Conservation (phyloP, 805 yeast species). For the Suhomyces sp. region DNA sequence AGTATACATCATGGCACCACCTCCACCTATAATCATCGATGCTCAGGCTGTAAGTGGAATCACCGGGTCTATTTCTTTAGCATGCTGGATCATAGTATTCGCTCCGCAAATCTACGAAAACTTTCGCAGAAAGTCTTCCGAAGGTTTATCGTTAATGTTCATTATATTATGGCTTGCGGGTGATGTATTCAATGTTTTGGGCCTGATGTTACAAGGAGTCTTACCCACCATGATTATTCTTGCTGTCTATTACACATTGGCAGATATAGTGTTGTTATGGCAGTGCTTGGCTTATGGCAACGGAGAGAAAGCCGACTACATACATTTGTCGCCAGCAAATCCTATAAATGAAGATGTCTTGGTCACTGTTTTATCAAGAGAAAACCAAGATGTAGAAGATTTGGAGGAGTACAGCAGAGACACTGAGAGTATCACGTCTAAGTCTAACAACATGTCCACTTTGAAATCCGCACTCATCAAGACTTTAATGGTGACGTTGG, state of each 20-base stretch:
- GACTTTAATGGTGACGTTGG: slow-evolving; percentile 58
- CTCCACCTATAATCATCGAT: slow-evolving; percentile 62
- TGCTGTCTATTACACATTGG: slow-evolving; percentile 89
- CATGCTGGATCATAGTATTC: slow-evolving; percentile 97
- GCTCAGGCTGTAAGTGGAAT: slow-evolving; percentile 76
- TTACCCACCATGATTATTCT: slow-evolving; percentile 91
- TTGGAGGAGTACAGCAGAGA: slow-evolving; percentile 18
- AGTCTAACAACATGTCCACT: slow-evolving; percentile 14
- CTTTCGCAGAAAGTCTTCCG: slow-evolving; percentile 78
- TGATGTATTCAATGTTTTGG: slow-evolving; percentile 89
- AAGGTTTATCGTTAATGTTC: slow-evolving; percentile 84
- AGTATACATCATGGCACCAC: slow-evolving; percentile 45
- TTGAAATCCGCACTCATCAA: slow-evolving; percentile 24
- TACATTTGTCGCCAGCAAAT: slow-evolving; percentile 85
- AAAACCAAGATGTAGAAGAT: slow-evolving; percentile 18
- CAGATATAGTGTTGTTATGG: slow-evolving; percentile 78
- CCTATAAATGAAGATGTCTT: slow-evolving; percentile 72
- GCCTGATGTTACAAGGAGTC: slow-evolving; percentile 85
- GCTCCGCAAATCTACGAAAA: slow-evolving; percentile 96
- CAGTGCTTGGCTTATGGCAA: slow-evolving; percentile 83
- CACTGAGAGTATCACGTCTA: slow-evolving; percentile 6
- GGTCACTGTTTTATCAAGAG: slow-evolving; percentile 55
- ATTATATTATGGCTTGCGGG: slow-evolving; percentile 91
- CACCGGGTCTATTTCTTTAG: slow-evolving; percentile 84
- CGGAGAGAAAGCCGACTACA: slow-evolving; percentile 60